phyloP scores from a whole-genome alignment of 2,329 filamentous ascomycete species.

The Lanzia echinophila region DNA sequence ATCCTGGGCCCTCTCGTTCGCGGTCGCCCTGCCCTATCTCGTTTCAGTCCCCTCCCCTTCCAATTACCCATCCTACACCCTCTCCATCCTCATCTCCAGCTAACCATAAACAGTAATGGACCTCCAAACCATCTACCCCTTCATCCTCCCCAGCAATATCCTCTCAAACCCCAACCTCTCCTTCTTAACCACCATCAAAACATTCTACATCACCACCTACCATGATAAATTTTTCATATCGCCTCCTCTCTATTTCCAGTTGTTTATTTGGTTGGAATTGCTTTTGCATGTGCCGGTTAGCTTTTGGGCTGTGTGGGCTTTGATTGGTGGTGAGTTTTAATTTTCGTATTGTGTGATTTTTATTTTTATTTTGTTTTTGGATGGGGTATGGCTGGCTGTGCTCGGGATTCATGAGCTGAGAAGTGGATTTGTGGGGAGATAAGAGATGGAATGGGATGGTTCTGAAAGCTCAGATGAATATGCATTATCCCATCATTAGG shows the following conservation, averaged over 20 bases:
- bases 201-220: constrained; percentile 54
- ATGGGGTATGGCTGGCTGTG: too few relatives aligned
- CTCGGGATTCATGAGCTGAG: too few relatives aligned
- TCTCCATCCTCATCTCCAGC: background rate
- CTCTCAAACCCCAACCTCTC: constrained; percentile 39
- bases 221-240: constrained; percentile 56
- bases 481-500: too few relatives aligned
- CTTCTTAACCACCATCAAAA: constrained; percentile 45
- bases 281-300: constrained; percentile 55
- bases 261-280: constrained; percentile 52
- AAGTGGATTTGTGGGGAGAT: too few relatives aligned
- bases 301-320: constrained; percentile 50
- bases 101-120: constrained; percentile 46
- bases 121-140: constrained; percentile 54
- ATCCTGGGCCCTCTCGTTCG: too few relatives aligned
- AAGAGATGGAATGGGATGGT: too few relatives aligned
- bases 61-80: background rate
- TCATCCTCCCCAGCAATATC: too few relatives aligned
- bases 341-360: background rate
- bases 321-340: constrained; percentile 40
- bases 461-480: too few relatives aligned
- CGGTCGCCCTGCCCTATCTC: too few relatives aligned
- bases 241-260: constrained; percentile 52
- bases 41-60: too few relatives aligned
- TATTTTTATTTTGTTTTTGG: too few relatives aligned